Conservation (phyloP, 371 early-diverging fungal genomes). For the Mortierella sp. region DNA sequence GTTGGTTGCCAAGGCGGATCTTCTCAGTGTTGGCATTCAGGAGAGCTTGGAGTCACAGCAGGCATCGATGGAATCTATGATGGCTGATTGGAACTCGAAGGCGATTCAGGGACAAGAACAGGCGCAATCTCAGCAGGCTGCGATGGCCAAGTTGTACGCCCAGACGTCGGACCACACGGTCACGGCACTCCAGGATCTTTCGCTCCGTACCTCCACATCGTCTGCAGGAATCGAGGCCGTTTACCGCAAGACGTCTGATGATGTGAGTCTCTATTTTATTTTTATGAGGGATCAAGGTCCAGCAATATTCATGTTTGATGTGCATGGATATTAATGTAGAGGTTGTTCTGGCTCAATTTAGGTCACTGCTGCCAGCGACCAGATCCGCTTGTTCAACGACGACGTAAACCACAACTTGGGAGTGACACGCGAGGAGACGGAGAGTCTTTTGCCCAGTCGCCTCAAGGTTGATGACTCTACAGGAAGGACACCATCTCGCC, state of each 20-base stretch:
- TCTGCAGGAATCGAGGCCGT: conserved; percentile 1
- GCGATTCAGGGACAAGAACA: conserved; percentile 20
- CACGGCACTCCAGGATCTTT: conserved; percentile 29
- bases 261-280: conserved; percentile 15
- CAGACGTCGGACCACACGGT: conserved; percentile 23
- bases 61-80: conserved; percentile 19
- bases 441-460: conserved; percentile 23
- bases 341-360: background rate
- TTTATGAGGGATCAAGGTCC: background rate
- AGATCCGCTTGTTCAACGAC: conserved; percentile 14
- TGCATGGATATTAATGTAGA: background rate
- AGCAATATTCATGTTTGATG: too few species aligned
- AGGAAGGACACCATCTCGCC: conserved; percentile 43
- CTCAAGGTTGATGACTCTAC: conserved; percentile 47
- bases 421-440: conserved; percentile 23
- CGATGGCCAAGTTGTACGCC: conserved; percentile 15
- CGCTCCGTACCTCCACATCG: conserved; percentile 6
- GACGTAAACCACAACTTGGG: conserved; percentile 27
- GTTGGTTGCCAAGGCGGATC: conserved; percentile 7
- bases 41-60: conserved; percentile 28
- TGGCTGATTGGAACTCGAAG: conserved; percentile 20
- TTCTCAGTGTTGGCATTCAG: conserved; percentile 9
- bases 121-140: conserved; percentile 14
- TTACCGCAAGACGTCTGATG: conserved; percentile 13
- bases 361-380: conserved; percentile 14